Conservation (phyloP, 2,329 filamentous ascomycete species). For the Trichophyton mentagrophytes region DNA sequence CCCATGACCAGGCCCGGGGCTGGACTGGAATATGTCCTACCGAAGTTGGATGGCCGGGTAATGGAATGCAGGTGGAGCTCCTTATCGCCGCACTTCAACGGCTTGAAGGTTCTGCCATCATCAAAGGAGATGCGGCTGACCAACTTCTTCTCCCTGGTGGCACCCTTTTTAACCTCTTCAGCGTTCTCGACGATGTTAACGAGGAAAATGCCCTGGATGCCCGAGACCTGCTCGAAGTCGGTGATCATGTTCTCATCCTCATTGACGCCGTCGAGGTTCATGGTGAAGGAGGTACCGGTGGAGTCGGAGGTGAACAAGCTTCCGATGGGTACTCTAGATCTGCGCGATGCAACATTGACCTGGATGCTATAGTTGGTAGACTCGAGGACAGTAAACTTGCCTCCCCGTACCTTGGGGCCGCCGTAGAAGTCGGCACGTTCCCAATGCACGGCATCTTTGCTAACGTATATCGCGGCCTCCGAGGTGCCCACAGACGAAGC, state of each 20-base stretch:
- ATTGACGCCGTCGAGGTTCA: constrained; percentile 86
- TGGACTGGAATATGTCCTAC: constrained; percentile 82
- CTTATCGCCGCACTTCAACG: constrained; percentile 54
- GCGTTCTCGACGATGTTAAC: constrained; percentile 84
- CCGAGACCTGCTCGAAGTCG: constrained; percentile 87
- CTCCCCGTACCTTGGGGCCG: constrained; percentile 70
- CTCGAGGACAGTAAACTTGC: constrained; percentile 84
- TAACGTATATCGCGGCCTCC: constrained; percentile 86
- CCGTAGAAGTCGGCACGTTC: constrained; percentile 80
- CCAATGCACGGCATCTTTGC: constrained; percentile 72
- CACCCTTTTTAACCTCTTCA: constrained; percentile 50
- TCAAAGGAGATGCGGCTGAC: constrained; percentile 84
- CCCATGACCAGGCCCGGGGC: constrained; percentile 91
- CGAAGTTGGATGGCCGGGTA: constrained; percentile 68
- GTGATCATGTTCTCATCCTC: constrained; percentile 62
- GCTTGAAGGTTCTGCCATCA: constrained; percentile 75
- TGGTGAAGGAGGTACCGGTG: constrained; percentile 89
- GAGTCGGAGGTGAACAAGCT: constrained; percentile 92
- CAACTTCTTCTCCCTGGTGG: constrained; percentile 50
- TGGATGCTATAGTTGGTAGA: constrained; percentile 97
- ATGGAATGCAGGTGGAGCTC: constrained; percentile 82
- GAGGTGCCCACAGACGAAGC: constrained; percentile 66
- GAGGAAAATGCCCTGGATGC: constrained; percentile 83
- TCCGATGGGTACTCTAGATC: constrained; percentile 53
- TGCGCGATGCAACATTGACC: constrained; percentile 58